phyloP scores from a whole-genome alignment of 176 grass and related monocot genomes.

The Hyparrhenia diplandra region DNA sequence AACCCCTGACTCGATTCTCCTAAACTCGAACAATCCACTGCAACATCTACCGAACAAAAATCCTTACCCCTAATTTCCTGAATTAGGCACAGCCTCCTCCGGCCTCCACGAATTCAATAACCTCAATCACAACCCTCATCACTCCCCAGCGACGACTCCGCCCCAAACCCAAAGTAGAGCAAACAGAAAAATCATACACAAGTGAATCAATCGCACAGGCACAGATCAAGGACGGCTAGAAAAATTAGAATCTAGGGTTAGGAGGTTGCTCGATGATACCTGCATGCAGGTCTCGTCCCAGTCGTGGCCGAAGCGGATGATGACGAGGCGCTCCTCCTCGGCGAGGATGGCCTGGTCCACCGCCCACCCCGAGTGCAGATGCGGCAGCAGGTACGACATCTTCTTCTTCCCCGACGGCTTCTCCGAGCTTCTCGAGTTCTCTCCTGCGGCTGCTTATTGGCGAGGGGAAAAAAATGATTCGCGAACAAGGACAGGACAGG shows the following conservation, averaged over 20 bases:
- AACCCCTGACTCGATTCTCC: not conserved
- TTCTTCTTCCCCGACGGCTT: not conserved
- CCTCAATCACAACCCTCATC: not conserved
- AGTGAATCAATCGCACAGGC: not conserved
- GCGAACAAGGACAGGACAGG: not conserved
- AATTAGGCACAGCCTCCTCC: not conserved
- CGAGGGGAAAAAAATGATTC: not conserved
- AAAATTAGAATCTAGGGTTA: slow-evolving; percentile 5
- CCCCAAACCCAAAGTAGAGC: not conserved
- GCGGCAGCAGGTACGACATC: slow-evolving; percentile 97
- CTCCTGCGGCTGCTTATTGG: not conserved
- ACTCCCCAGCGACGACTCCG: not conserved
- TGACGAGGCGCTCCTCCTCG: slow-evolving; percentile 97
- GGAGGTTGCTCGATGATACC: slow-evolving; percentile 22
- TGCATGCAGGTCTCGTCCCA: slow-evolving; percentile 99
- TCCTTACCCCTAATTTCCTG: not conserved
- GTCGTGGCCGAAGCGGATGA: slow-evolving; percentile 98
- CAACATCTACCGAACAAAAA: not conserved
- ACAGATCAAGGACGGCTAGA: not conserved
- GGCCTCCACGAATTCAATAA: not conserved
- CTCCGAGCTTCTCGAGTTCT: not conserved
- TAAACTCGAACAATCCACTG: not conserved
- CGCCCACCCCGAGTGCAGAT: slow-evolving; percentile 97
- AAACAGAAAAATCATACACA: not conserved
- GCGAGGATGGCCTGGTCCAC: slow-evolving; percentile 98